Evolutionary conservation across 345 rosid genomes (phyloP).

Genomic region (Rhizophora apiculata): DNA sequence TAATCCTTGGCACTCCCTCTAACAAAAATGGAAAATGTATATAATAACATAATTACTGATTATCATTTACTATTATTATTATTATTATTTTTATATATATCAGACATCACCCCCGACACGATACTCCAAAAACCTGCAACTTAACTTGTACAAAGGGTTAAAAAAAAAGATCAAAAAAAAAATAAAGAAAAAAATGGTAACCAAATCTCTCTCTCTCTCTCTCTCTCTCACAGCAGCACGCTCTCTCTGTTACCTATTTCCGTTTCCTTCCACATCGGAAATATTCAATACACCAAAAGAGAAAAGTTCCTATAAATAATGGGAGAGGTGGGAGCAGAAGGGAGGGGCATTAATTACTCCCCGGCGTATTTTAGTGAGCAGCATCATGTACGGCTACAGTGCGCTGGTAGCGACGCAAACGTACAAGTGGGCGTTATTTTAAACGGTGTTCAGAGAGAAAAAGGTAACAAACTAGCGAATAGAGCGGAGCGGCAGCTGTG

Average conservation of each 20-base stretch:
- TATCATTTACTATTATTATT: not conserved
- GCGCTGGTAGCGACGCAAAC: too few species aligned
- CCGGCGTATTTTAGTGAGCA: not conserved
- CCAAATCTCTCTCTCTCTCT: not conserved
- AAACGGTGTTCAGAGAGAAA: too few species aligned
- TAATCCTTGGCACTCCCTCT: not conserved
- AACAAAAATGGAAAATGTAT: not conserved
- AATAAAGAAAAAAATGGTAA: not conserved
- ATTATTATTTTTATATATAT: not conserved
- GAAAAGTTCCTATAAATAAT: not conserved
- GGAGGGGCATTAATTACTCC: not conserved
- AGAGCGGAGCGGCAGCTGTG: too few species aligned
- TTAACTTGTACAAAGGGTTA: conserved; percentile 3
- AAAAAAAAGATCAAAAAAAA: too few species aligned
- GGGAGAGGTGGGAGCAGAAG: not conserved
- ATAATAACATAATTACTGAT: not conserved
- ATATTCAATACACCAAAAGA: not conserved
- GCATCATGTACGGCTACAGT: too few species aligned
- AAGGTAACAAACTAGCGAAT: too few species aligned
- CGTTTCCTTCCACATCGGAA: not conserved
- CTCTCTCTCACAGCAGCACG: not conserved
- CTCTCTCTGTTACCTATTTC: not conserved
- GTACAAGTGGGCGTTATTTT: too few species aligned
- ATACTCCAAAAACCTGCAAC: conserved; percentile 70
- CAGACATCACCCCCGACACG: conserved; percentile 56